These are phyloP conservation scores for Vanderwaltozyma verrucispora DNA, from an alignment of 805 yeast genomes.

Conservation along the genomic window DNA sequence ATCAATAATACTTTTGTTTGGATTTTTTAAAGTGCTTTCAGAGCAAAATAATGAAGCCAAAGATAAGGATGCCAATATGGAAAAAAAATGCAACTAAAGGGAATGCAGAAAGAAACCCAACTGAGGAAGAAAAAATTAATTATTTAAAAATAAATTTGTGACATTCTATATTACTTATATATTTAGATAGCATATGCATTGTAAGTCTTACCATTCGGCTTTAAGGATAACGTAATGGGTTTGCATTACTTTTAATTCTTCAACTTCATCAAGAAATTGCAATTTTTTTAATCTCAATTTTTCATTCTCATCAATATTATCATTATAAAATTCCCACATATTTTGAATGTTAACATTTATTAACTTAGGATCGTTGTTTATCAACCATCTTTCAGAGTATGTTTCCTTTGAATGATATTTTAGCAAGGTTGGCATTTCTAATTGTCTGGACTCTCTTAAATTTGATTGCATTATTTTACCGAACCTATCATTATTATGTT, in stretches of 20 bases:
- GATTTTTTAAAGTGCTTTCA: slow-evolving; percentile 36
- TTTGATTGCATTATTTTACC: slow-evolving; percentile 47
- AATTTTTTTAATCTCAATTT: slow-evolving; percentile 33
- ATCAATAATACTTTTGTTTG: slow-evolving; percentile 48
- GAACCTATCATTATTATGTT: slow-evolving; percentile 28
- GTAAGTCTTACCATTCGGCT: slow-evolving; percentile 16
- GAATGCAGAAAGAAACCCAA: slow-evolving; percentile 2
- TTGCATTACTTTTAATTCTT: slow-evolving; percentile 42
- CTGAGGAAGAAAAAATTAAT: background rate
- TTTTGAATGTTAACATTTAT: slow-evolving; percentile 6
- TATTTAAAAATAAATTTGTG: too few relatives aligned
- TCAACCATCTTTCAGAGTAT: slow-evolving; percentile 17
- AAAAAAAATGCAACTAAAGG: too few relatives aligned
- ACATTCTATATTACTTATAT: too few relatives aligned
- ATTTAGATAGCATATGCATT: background rate
- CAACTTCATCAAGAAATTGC: slow-evolving; percentile 51
- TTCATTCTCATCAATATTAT: slow-evolving; percentile 31
- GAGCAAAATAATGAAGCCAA: slow-evolving; percentile 20
- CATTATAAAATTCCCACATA: slow-evolving; percentile 29
- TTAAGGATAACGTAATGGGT: slow-evolving; percentile 41
- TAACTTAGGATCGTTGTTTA: background rate
- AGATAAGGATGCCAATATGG: background rate
- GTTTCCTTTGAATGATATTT: slow-evolving; percentile 30
- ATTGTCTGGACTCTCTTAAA: slow-evolving; percentile 37
- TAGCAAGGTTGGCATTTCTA: slow-evolving; percentile 33